These are phyloP conservation scores for Saururus chinensis DNA, from an alignment of 164 flowering plant genomes.

Conservation along the genomic window DNA sequence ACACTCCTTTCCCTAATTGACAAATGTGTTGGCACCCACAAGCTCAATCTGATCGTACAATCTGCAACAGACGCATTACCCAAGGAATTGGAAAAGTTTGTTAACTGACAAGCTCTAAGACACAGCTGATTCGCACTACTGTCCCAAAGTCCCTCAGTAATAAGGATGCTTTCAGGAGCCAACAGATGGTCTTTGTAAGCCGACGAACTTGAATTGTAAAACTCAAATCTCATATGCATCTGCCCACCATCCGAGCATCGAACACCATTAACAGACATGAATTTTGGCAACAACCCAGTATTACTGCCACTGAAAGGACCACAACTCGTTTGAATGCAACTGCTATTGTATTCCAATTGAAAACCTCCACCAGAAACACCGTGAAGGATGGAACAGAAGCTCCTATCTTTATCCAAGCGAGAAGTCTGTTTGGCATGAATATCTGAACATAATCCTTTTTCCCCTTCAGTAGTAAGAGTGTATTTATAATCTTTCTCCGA, in stretches of 20 bases:
- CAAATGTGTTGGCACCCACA: constrained; percentile 30
- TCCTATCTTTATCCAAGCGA: constrained; percentile 5
- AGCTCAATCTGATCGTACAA: constrained; percentile 40
- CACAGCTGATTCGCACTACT: constrained; percentile 19
- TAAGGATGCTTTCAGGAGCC: constrained; percentile 25
- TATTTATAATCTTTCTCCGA: constrained; percentile 24
- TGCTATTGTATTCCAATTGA: constrained; percentile 24
- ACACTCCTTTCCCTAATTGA: constrained; percentile 25
- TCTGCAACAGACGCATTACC: constrained; percentile 32
- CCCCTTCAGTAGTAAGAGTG: constrained; percentile 12
- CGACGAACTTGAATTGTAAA: constrained; percentile 12
- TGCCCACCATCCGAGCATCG: constrained; percentile 22
- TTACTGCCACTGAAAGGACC: constrained; percentile 13
- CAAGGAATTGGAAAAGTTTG: constrained; percentile 18
- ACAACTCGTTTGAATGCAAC: constrained; percentile 27
- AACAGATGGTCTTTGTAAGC: constrained; percentile 10
- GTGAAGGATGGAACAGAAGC: constrained; percentile 15
- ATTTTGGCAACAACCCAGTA: constrained; percentile 25
- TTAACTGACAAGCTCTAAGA: constrained; percentile 38
- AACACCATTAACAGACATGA: constrained; percentile 20
- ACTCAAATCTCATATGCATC: constrained; percentile 19
- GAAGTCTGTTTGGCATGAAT: constrained; percentile 3
- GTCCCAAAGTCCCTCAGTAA: constrained; percentile 62
- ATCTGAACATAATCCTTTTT: too few species aligned
- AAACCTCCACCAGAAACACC: neutral